Percentiles rank a stretch among this genome's conserved stretches.
Conservation (phyloP, 441 rosid species). For the Eutrema salsugineum region DNA sequence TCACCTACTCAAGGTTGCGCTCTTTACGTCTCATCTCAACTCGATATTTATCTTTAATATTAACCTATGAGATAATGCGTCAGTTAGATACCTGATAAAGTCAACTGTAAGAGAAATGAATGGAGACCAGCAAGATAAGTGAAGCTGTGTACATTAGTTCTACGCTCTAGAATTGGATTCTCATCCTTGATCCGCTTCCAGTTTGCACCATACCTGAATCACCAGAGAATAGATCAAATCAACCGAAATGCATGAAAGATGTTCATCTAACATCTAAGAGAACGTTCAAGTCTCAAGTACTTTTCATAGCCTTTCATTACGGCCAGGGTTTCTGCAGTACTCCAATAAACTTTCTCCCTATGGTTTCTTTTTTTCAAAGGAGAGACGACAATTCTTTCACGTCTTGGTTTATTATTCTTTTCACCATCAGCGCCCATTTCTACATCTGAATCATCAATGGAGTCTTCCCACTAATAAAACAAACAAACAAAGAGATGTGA, state of each 20-base stretch:
- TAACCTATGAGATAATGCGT: conserved; percentile 10
- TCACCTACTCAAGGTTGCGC: conserved; percentile 21
- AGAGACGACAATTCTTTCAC: conserved; percentile 1
- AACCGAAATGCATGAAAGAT: neutral
- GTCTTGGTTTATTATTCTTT: conserved; percentile 2
- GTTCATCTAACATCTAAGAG: conserved; percentile 6
- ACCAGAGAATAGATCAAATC: conserved; percentile 1
- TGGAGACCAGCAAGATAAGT: neutral
- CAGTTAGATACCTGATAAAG: neutral
- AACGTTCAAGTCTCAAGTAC: conserved; percentile 12
- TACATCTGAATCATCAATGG: conserved; percentile 22
- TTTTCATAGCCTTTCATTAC: conserved; percentile 28
- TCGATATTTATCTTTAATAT: conserved; percentile 32
- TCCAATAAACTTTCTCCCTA: conserved; percentile 16
- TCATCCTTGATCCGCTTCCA: conserved; percentile 32
- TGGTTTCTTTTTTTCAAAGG: conserved; percentile 14
- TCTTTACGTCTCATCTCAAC: conserved; percentile 30
- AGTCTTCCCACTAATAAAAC: conserved; percentile 33
- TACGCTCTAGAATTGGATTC: conserved; percentile 9
- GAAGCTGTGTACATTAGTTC: conserved; percentile 24
- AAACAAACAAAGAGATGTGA: neutral
- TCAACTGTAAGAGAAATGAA: neutral
- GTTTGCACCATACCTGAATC: conserved; percentile 30
- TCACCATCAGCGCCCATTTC: conserved; percentile 11
- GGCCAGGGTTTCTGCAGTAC: conserved; percentile 33